A percentile compares a stretch with the other conserved stretches of the same genome.
Evolutionary conservation across 495 filamentous ascomycete species (phyloP).

Genomic region (Elasticomyces elasticus): DNA sequence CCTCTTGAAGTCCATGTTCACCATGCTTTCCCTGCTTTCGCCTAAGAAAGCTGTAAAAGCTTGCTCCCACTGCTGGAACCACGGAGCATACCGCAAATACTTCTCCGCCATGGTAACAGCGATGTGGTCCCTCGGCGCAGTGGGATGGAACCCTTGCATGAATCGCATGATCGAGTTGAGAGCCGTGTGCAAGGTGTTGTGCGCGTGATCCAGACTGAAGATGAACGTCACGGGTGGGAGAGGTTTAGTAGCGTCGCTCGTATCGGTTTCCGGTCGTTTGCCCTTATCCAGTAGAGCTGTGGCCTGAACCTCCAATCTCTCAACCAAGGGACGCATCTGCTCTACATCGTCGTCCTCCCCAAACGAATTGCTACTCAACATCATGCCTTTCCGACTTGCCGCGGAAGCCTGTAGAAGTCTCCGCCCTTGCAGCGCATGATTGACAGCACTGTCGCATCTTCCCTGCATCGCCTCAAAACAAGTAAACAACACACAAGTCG

Average conservation of each 20-base stretch:
- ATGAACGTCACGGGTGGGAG: conserved; percentile 10
- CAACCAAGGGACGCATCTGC: conserved; percentile 20
- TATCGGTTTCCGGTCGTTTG: conserved; percentile 14
- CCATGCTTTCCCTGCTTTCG: neutral
- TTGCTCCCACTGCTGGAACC: conserved; percentile 18
- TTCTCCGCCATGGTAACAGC: conserved; percentile 14
- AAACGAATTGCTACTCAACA: conserved; percentile 1
- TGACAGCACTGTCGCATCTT: conserved; percentile 20
- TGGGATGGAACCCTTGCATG: conserved; percentile 17
- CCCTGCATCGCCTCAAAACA: conserved; percentile 25
- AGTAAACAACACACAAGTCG: conserved; percentile 23
- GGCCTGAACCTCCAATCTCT: conserved; percentile 17
- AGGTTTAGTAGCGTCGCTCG: neutral
- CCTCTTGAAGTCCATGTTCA: conserved; percentile 16
- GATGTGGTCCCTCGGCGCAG: conserved; percentile 2
- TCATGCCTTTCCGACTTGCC: neutral
- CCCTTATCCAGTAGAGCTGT: conserved; percentile 19
- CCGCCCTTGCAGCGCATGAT: conserved; percentile 17
- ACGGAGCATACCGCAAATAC: conserved; percentile 15
- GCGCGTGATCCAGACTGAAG: conserved; percentile 18
- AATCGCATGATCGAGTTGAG: conserved; percentile 22
- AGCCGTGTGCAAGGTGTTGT: conserved; percentile 12
- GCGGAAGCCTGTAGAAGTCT: conserved; percentile 10
- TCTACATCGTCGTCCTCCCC: conserved; percentile 14
- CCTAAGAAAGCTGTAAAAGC: conserved; percentile 17